Percentiles rank a stretch among this genome's conserved stretches.
phyloP scores from a whole-genome alignment of 1,284 basidiomycete genomes.

The Exobasidium rhododendri region DNA sequence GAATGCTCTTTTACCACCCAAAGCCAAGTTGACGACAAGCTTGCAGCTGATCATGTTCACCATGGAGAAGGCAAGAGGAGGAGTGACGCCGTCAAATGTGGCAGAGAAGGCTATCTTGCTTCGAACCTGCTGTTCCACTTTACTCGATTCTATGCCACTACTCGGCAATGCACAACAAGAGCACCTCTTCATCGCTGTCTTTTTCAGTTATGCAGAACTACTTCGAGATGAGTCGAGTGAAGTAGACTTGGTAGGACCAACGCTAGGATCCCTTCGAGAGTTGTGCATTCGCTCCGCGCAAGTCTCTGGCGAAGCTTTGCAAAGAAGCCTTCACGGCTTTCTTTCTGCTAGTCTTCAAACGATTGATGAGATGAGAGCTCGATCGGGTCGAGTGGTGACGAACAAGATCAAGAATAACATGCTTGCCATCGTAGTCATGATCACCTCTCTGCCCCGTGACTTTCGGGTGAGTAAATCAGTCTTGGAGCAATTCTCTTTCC shows the following conservation, averaged over 20 bases:
- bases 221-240: slow-evolving; percentile 43
- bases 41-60: slow-evolving; percentile 76
- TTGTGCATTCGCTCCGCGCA: slow-evolving; percentile 37
- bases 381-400: slow-evolving; percentile 68
- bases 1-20: background rate
- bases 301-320: slow-evolving; percentile 39
- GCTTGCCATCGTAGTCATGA: slow-evolving; percentile 75
- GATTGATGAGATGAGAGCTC: slow-evolving; percentile 72
- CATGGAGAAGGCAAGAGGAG: slow-evolving; percentile 63
- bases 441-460: slow-evolving; percentile 72
- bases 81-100: slow-evolving; percentile 18
- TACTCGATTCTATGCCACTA: slow-evolving; percentile 63
- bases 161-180: slow-evolving; percentile 60
- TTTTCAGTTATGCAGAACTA: slow-evolving; percentile 74
- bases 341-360: slow-evolving; percentile 79
- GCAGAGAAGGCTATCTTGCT: slow-evolving; percentile 63
- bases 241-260: slow-evolving; percentile 34
- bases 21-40: slow-evolving; percentile 66
- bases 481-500: slow-evolving; percentile 77
- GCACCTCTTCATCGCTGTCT: slow-evolving; percentile 74
- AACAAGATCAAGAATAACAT: slow-evolving; percentile 89
- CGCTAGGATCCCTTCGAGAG: slow-evolving; percentile 40
- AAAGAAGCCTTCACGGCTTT: slow-evolving; percentile 72
- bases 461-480: slow-evolving; percentile 71
- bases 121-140: slow-evolving; percentile 66